Base-by-base conservation (phyloP, 371 early-diverging fungal species). In the Mucor racemosus region DNA sequence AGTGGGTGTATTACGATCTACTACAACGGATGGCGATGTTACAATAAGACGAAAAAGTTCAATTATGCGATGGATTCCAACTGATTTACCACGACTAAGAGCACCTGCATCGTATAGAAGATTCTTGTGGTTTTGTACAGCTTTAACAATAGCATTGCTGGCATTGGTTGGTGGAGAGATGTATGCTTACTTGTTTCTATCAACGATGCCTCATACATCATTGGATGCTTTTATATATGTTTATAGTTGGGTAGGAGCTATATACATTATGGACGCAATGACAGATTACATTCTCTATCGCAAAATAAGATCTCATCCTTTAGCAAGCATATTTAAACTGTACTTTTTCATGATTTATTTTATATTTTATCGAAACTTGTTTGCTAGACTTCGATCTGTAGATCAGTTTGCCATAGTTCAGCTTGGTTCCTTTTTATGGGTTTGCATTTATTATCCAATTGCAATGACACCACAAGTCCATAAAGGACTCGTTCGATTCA, bases 281-380 rank as follows among this genome's bases (percentile, higher is more conserved):
- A 87, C 89, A 17, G 85, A 87, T 54, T 91, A 86, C 65, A 89
- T 91, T 34, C 78, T 90, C 33, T 84, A 84, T 19, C 76, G 79
- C 3, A 85, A 85, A 50, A 82, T 92, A 17, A 79, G 87, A 13
- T 91, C 89, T 5, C 88, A 90, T 71, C 90, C 91, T 0, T 65
- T 92, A 44, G 82, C 85, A 40, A 87, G 86, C 65, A 81, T 86
- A 17, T 92, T 89, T 72, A 85, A 86, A 60, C 79, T 90, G 55
- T 92, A 92, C 66, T 92, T 88, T 64, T 89, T 86, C 67, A 85
- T 91, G 86, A 86, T 91, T 17, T 92, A 92, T 69, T 92, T 91
- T 65, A 88, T 92, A 56, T 92, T 92, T 66, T 91, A 92, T 74
- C 81, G 92, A 56, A 92, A 90, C 66, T 71, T 92, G 56, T 92